Evolutionary conservation across 495 filamentous ascomycete genomes (phyloP), one percentile per base, ranked within the genome.

Genomic region (Podospora comata): DNA sequence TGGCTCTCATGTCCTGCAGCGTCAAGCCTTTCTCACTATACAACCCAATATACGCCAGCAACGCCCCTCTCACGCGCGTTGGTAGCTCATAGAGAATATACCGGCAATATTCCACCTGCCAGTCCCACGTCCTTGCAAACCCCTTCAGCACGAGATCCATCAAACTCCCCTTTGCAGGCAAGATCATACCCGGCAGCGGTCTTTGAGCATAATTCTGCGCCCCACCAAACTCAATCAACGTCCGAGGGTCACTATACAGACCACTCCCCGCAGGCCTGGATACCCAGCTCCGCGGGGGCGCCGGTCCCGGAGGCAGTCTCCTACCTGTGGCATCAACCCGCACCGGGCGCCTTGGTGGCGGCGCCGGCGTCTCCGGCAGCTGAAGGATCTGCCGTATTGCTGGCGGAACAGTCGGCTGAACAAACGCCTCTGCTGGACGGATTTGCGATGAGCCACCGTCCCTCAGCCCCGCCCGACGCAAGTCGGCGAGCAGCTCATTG

Each of bases 231-330:
- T 48, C 39, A 48, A 48, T 48, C 39, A 48, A 11, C 0, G 39
- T 48, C 15, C 39, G 39, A 11, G 39, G 39, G 39, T 48, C 39
- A 48, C 39, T 48, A 48, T 48, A 48, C 13, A 19, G 55, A 58
- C 55, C 23, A 23, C 55, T 13, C 55, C 55, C 55, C 18, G 6
- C 39, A 13, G 60, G 23, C 58, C 62, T 39, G 0, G 75, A 75
- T 13, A 90, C 72, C 92, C 92, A 95, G 72, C 90, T 92, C 32
- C 80, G 82, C 2, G 92, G 92, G 20, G 91, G 82, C 9, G 90
- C 84, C 4, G 92, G 91, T 0, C 91, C 92, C 1, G 90, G 79
- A 0, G 86, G 85, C 18, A 81, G 75, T 66, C 86, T 83, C 67
- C 79, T 65, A 32, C 84, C 82, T 55, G 69, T 66, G 74, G 71